Evolutionary conservation across 2,329 filamentous ascomycete species (phyloP), one percentile per base, ranked within the genome.

Genomic region (Fusarium temperatum): DNA sequence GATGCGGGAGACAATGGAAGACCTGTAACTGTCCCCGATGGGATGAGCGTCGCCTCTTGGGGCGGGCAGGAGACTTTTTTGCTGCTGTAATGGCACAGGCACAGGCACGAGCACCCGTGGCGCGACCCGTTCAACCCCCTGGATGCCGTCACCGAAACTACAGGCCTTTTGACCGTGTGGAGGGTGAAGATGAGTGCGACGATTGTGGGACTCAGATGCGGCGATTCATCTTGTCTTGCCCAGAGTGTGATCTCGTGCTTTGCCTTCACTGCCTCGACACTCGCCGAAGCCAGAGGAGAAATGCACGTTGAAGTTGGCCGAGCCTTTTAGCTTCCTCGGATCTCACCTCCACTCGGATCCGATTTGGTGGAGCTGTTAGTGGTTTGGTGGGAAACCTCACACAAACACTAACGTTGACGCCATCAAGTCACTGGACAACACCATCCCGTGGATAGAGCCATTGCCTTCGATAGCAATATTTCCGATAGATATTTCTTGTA

Each of bases 381-480:
- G 41, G 3, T 73, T 54, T 75, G 7, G 50, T 42, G 38, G 1
- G 1, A 4, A 1, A 3, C 0, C 2, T 2, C 26, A 14, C 32
- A 4, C 1, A 26, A 28, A 18, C 53, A 48, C 66, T 78, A 78
- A 73, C 68, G 36, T 64, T 77, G 75, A 74, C 76, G 76, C 76
- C 48, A 78, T 78, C 18, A 20, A 8, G 24, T 48, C 32, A 28
- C 22, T 32, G 38, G 11, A 72, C 71, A 70, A 61, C 75, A 76
- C 41, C 62, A 78, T 64, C 7, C 11, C 38, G 35, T 38, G 42
- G 59, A 65, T 28, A 24, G 1, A 50, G n/a, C 26, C 42, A 68
- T 39, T 35, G 3, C 12, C 6, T 10, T 8, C 1, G 9, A 56
- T n/a, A 18, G 28, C 38, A 18, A 3, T n/a, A n/a, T 41, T 35